Base-by-base conservation (phyloP, 1,284 basidiomycete genomes). In the Hypsizygus ulmarius region DNA sequence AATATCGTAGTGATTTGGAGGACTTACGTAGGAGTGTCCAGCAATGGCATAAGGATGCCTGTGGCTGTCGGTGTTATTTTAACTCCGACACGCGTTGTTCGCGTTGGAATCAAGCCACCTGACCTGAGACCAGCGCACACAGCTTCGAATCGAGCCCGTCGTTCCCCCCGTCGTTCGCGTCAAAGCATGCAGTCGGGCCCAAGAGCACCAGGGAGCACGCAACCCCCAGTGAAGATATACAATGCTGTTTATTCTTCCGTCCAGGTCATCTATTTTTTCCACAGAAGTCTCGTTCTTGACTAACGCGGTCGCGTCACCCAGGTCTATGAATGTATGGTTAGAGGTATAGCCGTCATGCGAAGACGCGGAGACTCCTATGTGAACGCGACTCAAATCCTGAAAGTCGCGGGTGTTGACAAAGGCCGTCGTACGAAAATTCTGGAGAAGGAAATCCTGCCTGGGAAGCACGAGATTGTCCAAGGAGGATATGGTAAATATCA, bases 401-500 rank as follows among this genome's bases (percentile, higher is more conserved):
- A 99, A 71, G 95, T 99, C 35, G 97, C 97, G 6, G 97, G 97
- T 35, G 89, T 99, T 51, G 93, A 97, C 70, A 99, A 99, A 71
- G 94, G 93, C 2, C 82, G 90, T 33, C 80, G 97, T 36, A 98
- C 96, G 16, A 97, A 97, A 79, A 97, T 98, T 50, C 78, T 99
- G 30, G 97, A 99, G 74, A 97, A 96, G 68, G 96, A 99, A 72
- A 92, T 99, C 54, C 79, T 95, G 34, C 89, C 90, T 38, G 95
- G 95, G 43, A 88, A 93, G 68, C 95, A 99, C 68, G 96, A 99
- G 70, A 99, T 99, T 68, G 93, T 99, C 9, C 97, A 99, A 67
- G 97, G 97, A 40, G 97, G 97, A 34, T 99, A 98, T 64, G 97
- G 97, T 36, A 97, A 97, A 72, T 99, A 98, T 67, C 97, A 99